Evolutionary conservation across 2,329 filamentous ascomycete species (phyloP).

Genomic region (Colletotrichum godetiae): DNA sequence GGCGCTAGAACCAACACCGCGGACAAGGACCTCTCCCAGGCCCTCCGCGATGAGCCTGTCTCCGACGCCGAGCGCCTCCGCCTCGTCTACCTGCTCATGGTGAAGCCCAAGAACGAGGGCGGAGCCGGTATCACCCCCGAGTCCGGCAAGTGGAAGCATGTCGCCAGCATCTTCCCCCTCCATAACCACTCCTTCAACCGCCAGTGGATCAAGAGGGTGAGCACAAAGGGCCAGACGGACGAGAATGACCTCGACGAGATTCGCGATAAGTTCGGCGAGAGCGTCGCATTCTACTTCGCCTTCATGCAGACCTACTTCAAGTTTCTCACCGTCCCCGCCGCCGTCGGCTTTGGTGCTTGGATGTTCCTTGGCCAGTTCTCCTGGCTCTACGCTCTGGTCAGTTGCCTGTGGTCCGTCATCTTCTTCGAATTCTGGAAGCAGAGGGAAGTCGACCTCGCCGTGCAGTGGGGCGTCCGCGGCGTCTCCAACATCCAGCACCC

Average conservation of each 20-base stretch:
- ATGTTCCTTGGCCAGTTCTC: slow-evolving; percentile 88
- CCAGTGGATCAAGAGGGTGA: slow-evolving; percentile 79
- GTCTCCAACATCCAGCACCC: slow-evolving; percentile 85
- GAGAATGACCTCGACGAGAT: slow-evolving; percentile 78
- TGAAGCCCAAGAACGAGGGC: slow-evolving; percentile 77
- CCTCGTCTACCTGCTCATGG: slow-evolving; percentile 87
- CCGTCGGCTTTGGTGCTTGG: slow-evolving; percentile 82
- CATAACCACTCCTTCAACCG: slow-evolving; percentile 83
- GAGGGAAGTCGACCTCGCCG: slow-evolving; percentile 85
- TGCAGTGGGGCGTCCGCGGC: slow-evolving; percentile 89
- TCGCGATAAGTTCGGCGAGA: slow-evolving; percentile 81
- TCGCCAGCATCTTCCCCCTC: slow-evolving; percentile 81
- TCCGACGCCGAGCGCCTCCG: slow-evolving; percentile 90
- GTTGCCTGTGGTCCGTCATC: slow-evolving; percentile 86
- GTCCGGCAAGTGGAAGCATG: slow-evolving; percentile 76
- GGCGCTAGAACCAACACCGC: slow-evolving; percentile 85
- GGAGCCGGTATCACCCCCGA: slow-evolving; percentile 82
- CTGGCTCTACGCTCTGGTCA: slow-evolving; percentile 80
- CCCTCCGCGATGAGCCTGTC: slow-evolving; percentile 79
- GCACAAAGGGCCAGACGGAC: slow-evolving; percentile 76
- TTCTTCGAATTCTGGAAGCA: slow-evolving; percentile 98
- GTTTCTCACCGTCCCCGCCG: slow-evolving; percentile 85
- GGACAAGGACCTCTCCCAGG: slow-evolving; percentile 74
- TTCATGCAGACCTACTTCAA: slow-evolving; percentile 92
- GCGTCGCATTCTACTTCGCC: slow-evolving; percentile 94